Conservation (phyloP, 768 basidiomycete species). For the Termitomyces sp. region DNA sequence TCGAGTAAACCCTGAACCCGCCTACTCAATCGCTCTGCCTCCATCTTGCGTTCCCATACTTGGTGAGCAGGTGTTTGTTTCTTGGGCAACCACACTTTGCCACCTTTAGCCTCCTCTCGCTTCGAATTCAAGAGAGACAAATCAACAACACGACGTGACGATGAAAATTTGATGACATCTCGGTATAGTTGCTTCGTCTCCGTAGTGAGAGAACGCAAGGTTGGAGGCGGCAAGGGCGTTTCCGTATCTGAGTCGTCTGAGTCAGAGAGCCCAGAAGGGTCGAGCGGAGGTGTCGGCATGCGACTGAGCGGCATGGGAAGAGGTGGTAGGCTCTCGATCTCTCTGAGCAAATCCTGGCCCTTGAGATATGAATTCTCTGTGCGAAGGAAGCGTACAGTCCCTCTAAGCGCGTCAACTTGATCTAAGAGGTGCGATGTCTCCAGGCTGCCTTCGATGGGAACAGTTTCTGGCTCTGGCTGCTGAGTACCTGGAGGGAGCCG, state of each 20-base stretch:
- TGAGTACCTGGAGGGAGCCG: conserved; percentile 37
- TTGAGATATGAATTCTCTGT: conserved; percentile 92
- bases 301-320: conserved; percentile 47
- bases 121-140: conserved; percentile 56
- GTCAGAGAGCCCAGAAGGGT: conserved; percentile 61
- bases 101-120: conserved; percentile 41
- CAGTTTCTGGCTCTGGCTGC: conserved; percentile 50
- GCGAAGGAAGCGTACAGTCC: conserved; percentile 88
- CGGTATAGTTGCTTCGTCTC: conserved; percentile 85
- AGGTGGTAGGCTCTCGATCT: conserved; percentile 69
- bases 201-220: conserved; percentile 62
- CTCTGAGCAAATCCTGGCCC: conserved; percentile 83
- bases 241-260: conserved; percentile 56
- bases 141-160: conserved; percentile 82
- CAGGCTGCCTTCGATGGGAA: conserved; percentile 70
- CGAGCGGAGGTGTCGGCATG: conserved; percentile 59
- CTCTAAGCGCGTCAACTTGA: conserved; percentile 90
- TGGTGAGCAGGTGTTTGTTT: conserved; percentile 81
- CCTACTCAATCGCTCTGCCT: conserved; percentile 66
- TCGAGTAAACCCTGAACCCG: conserved; percentile 69
- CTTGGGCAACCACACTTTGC: conserved; percentile 71
- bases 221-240: conserved; percentile 35
- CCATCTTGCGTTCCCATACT: conserved; percentile 67
- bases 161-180: conserved; percentile 84
- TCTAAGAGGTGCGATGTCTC: conserved; percentile 88